Conservation (phyloP, 768 basidiomycete genomes). For the Suillus clintonianus region DNA sequence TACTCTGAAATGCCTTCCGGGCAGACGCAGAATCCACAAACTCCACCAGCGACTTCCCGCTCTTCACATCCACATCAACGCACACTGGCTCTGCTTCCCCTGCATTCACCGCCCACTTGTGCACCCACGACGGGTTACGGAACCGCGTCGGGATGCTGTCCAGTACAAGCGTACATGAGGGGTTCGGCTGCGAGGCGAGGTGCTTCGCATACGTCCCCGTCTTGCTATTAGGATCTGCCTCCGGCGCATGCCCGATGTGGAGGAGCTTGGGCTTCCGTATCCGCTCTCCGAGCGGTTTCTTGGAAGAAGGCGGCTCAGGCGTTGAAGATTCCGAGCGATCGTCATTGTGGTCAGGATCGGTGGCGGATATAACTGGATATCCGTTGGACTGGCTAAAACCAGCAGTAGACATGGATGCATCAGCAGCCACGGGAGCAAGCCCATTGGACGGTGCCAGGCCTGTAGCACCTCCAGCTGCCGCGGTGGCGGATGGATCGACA, state of each 20-base stretch:
- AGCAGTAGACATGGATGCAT: neutral
- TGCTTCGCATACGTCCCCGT: slow-evolving; percentile 46
- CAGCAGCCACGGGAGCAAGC: neutral
- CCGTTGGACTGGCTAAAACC: neutral
- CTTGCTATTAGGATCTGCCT: slow-evolving; percentile 46
- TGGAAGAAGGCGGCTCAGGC: neutral
- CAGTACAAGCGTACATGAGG: slow-evolving; percentile 54
- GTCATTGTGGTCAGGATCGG: neutral
- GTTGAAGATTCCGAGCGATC: neutral
- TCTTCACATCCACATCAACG: slow-evolving; percentile 41
- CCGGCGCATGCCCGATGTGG: slow-evolving; percentile 48
- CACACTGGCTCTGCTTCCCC: slow-evolving; percentile 40
- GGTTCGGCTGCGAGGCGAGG: slow-evolving; percentile 37
- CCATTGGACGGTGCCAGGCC: neutral
- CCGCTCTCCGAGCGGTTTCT: neutral
- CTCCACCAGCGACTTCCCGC: slow-evolving; percentile 52
- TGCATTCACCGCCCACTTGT: slow-evolving; percentile 44
- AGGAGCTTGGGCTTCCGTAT: slow-evolving; percentile 6
- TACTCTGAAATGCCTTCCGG: slow-evolving; percentile 43
- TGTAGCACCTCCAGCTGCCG: neutral
- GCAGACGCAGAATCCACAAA: slow-evolving; percentile 48
- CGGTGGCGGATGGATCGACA: neutral
- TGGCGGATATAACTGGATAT: neutral
- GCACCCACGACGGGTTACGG: slow-evolving; percentile 43
- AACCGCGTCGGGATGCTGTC: slow-evolving; percentile 54